These are phyloP conservation scores for Dacryopinax spathularia DNA, from an alignment of 768 basidiomycete genomes.

Conservation along the genomic window DNA sequence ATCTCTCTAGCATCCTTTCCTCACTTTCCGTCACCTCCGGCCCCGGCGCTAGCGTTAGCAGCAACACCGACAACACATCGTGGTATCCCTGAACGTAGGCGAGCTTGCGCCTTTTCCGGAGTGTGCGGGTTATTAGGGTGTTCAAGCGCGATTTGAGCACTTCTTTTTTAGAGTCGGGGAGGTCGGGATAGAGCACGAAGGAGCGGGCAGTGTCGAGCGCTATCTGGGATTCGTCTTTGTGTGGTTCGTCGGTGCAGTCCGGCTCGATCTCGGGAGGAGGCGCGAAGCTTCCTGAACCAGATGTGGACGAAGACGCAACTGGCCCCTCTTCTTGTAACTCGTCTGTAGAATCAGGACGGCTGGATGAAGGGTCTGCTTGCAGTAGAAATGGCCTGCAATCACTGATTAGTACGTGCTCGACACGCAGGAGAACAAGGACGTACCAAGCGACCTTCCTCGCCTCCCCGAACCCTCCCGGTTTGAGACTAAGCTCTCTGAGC, in stretches of 20 bases:
- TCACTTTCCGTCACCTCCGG: conserved; percentile 35
- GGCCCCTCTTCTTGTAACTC: background rate
- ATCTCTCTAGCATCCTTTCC: background rate
- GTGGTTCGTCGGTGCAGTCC: conserved; percentile 21
- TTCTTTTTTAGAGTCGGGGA: conserved; percentile 24
- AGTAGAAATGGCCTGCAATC: conserved; percentile 29
- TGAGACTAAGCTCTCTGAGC: conserved; percentile 36
- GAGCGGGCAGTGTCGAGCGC: conserved; percentile 80
- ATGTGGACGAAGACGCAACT: background rate
- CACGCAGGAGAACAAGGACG: conserved; percentile 14
- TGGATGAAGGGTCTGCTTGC: conserved; percentile 15
- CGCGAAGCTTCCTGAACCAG: conserved; percentile 13
- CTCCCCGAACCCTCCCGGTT: conserved; percentile 49
- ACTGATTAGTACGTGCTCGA: conserved; percentile 7
- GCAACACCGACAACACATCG: conserved; percentile 76
- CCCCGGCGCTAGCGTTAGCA: conserved; percentile 48
- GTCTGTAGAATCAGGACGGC: background rate
- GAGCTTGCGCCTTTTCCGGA: conserved; percentile 56
- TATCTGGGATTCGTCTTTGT: conserved; percentile 78
- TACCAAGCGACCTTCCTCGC: conserved; percentile 46
- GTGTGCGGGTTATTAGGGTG: conserved; percentile 55
- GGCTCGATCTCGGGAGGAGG: conserved; percentile 9
- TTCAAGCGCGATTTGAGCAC: conserved; percentile 51
- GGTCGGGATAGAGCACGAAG: conserved; percentile 71
- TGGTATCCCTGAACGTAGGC: conserved; percentile 93